These are phyloP conservation scores for Endoconidiophora polonica DNA, from an alignment of 2,329 filamentous ascomycete species.

Conservation along the genomic window DNA sequence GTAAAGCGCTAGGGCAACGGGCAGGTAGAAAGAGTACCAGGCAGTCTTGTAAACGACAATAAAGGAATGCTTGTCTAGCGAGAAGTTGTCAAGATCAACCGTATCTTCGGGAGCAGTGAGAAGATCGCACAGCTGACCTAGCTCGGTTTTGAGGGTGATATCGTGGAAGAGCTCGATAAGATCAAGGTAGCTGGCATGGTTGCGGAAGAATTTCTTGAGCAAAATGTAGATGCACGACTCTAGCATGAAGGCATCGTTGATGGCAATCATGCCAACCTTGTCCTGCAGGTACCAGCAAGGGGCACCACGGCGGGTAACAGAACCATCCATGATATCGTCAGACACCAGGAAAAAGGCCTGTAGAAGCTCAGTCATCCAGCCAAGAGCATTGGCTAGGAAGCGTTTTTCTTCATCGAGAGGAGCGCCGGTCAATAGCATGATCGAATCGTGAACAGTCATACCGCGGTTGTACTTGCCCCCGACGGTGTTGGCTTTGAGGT, in stretches of 20 bases:
- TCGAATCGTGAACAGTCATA: slow-evolving; percentile 91
- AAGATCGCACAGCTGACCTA: slow-evolving; percentile 86
- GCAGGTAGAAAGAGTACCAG: slow-evolving; percentile 98
- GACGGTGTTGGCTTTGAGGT: slow-evolving; percentile 67
- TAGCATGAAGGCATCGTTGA: slow-evolving; percentile 97
- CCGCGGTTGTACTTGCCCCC: slow-evolving; percentile 98
- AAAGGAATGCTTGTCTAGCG: slow-evolving; percentile 86
- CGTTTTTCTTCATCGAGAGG: slow-evolving; percentile 67
- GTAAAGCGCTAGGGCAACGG: slow-evolving; percentile 78
- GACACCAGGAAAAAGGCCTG: slow-evolving; percentile 98
- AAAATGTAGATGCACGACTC: slow-evolving; percentile 80
- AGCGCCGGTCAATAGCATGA: slow-evolving; percentile 56
- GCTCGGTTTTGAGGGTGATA: slow-evolving; percentile 80
- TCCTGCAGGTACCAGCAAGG: slow-evolving; percentile 94
- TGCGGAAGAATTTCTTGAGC: slow-evolving; percentile 84
- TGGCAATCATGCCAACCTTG: slow-evolving; percentile 84
- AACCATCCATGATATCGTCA: slow-evolving; percentile 96
- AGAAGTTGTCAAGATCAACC: slow-evolving; percentile 90
- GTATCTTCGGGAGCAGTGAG: slow-evolving; percentile 89
- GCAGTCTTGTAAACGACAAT: slow-evolving; percentile 99
- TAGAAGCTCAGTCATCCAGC: slow-evolving; percentile 95
- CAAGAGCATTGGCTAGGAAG: slow-evolving; percentile 72
- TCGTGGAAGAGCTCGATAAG: slow-evolving; percentile 95
- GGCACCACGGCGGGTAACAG: slow-evolving; percentile 82
- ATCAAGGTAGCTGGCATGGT: slow-evolving; percentile 75